A percentile compares a stretch with the other conserved stretches of the same genome.
These are phyloP conservation scores for Lizonia empirigonia DNA, from an alignment of 2,329 filamentous ascomycete genomes.

Conservation along the genomic window DNA sequence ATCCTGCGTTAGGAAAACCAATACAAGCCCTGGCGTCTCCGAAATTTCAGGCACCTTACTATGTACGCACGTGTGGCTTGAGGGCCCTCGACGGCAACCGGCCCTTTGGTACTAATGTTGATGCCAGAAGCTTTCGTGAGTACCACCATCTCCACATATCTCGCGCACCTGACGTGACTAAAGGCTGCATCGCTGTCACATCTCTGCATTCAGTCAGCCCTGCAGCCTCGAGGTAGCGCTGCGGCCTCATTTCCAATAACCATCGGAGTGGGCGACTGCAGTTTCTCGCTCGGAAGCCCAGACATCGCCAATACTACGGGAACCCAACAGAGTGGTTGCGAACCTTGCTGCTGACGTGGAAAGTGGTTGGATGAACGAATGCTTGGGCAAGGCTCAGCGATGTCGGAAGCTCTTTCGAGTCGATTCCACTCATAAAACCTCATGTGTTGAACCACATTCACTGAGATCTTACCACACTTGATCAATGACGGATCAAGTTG, in stretches of 20 bases:
- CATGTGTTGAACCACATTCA: not conserved
- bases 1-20: constrained; percentile 5
- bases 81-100: constrained; percentile 1
- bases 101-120: not conserved
- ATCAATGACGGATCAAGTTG: not conserved
- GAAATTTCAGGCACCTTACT: constrained; percentile 4
- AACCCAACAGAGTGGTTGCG: not conserved
- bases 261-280: constrained; percentile 1
- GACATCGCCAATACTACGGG: not conserved
- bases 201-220: not conserved
- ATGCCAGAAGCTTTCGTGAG: not conserved
- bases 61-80: not conserved
- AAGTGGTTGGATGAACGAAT: not conserved
- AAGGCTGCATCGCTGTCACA: not conserved
- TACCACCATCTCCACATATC: constrained; percentile 6
- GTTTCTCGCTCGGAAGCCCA: too few species aligned
- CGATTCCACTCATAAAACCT: not conserved
- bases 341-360: constrained; percentile 1
- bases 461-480: not conserved
- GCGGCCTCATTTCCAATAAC: not conserved
- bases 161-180: constrained; percentile 4
- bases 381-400: not conserved
- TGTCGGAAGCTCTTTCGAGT: not conserved
- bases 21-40: constrained; percentile 5
- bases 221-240: not conserved